phyloP scores from a whole-genome alignment of 345 rosid genomes.

The Eucalyptus curtisii region DNA sequence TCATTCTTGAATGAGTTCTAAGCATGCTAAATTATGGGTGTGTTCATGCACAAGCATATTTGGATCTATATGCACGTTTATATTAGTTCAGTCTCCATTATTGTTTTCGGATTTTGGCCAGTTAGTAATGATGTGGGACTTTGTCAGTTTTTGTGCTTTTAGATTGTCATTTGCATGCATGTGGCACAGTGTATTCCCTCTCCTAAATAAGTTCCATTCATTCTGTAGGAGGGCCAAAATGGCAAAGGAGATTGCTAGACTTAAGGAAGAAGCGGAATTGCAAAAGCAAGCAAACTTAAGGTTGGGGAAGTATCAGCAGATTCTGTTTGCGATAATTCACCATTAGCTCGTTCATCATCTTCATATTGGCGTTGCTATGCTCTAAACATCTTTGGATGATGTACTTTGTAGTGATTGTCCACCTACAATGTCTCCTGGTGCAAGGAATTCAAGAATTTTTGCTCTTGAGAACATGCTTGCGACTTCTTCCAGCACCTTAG shows the following conservation, averaged over 20 bases:
- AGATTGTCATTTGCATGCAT: not conserved
- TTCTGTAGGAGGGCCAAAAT: conserved; percentile 74
- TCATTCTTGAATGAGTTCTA: not conserved
- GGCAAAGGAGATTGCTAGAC: conserved; percentile 72
- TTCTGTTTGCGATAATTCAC: not conserved
- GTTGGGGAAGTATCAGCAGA: conserved; percentile 10
- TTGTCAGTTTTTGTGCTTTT: not conserved
- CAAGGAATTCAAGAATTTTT: conserved; percentile 84
- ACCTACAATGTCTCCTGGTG: conserved; percentile 87
- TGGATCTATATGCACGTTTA: not conserved
- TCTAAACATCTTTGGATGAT: not conserved
- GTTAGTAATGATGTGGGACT: not conserved
- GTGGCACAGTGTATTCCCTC: not conserved
- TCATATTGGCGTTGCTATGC: not conserved
- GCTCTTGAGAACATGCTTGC: conserved; percentile 97
- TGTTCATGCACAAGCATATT: not conserved
- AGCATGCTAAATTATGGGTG: not conserved
- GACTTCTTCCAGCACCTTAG: conserved; percentile 73
- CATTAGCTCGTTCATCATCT: not conserved
- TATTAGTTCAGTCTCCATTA: not conserved
- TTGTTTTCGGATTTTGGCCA: not conserved
- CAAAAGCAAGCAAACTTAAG: conserved; percentile 47
- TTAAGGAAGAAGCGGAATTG: conserved; percentile 67
- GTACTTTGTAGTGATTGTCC: conserved; percentile 34
- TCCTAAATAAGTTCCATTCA: not conserved